Evolutionary conservation across 73 alveolate species (phyloP).

Genomic region (Tetrahymena thermophila): DNA sequence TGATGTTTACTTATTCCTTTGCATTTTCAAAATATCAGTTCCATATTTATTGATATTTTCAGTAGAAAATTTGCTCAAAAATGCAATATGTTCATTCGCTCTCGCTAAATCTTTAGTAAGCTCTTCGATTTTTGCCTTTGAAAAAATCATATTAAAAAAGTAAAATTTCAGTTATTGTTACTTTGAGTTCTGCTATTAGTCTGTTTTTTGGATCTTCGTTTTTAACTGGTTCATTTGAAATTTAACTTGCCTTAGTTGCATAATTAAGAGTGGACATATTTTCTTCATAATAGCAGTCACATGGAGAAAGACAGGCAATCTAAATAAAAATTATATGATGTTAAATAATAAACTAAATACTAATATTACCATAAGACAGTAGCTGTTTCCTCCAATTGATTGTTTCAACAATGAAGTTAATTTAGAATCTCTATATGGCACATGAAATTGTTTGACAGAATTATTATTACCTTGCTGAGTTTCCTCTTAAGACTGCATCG

Average conservation of each 20-base stretch:
- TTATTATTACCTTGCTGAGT: not conserved
- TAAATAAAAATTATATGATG: not conserved
- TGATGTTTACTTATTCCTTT: not conserved
- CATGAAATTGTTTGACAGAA: constrained; percentile 48
- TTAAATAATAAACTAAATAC: not conserved
- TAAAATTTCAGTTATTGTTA: not conserved
- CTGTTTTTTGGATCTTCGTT: constrained; percentile 84
- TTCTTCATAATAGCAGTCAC: constrained; percentile 80
- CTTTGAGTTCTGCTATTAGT: constrained; percentile 56
- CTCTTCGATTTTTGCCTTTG: not conserved
- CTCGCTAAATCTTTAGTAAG: constrained; percentile 9
- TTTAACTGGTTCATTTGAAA: constrained; percentile 81
- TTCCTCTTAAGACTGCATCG: not conserved
- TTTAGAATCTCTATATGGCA: constrained; percentile 96
- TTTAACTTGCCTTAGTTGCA: constrained; percentile 94
- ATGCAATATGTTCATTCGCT: constrained; percentile 37
- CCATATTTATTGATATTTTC: not conserved
- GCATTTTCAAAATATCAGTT: not conserved
- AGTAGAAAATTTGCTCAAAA: constrained; percentile 1
- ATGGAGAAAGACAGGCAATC: constrained; percentile 92
- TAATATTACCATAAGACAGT: constrained; percentile 68
- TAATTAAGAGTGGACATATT: constrained; percentile 86
- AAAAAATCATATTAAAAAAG: not conserved
- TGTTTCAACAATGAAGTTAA: constrained; percentile 86
- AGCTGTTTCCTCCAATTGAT: constrained; percentile 94